Percentiles rank a stretch among this genome's conserved stretches.
These are phyloP conservation scores for Russula vinacea DNA, from an alignment of 768 basidiomycete species.

Conservation along the genomic window DNA sequence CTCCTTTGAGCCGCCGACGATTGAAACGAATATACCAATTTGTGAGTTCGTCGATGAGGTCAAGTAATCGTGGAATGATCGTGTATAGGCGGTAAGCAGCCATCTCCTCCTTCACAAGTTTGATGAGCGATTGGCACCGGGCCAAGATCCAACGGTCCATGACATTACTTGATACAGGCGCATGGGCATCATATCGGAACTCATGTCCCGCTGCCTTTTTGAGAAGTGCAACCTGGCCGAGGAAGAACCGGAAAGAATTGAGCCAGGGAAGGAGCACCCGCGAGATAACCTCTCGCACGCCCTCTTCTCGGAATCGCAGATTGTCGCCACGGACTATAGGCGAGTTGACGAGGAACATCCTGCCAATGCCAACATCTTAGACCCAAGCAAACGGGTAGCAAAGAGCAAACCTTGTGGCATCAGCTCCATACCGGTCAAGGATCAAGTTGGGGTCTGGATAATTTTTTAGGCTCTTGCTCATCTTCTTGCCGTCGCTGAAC, in stretches of 20 bases:
- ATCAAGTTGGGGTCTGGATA: slow-evolving; percentile 94
- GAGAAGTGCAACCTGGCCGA: slow-evolving; percentile 86
- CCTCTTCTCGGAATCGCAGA: slow-evolving; percentile 95
- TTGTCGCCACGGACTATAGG: slow-evolving; percentile 98
- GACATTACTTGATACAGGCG: slow-evolving; percentile 80
- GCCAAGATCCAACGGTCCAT: slow-evolving; percentile 99
- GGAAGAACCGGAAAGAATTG: slow-evolving; percentile 98
- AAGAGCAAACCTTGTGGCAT: slow-evolving; percentile 73
- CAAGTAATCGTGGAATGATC: slow-evolving; percentile 90
- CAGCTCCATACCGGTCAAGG: slow-evolving; percentile 89
- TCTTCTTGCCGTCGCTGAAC: slow-evolving; percentile 92
- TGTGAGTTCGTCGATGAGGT: slow-evolving; percentile 92
- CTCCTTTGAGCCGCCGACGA: slow-evolving; percentile 91
- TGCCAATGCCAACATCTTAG: slow-evolving; percentile 32
- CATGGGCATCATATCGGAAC: slow-evolving; percentile 87
- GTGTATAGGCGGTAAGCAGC: slow-evolving; percentile 96
- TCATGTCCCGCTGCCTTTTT: slow-evolving; percentile 74
- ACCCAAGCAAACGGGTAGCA: background rate
- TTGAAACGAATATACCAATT: slow-evolving; percentile 99
- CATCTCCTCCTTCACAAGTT: slow-evolving; percentile 91
- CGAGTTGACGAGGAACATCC: slow-evolving; percentile 98
- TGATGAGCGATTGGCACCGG: slow-evolving; percentile 94
- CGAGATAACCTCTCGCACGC: slow-evolving; percentile 93
- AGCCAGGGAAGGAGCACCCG: slow-evolving; percentile 98
- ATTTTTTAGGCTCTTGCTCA: slow-evolving; percentile 97